Base-by-base conservation (phyloP, 306 rosid species). In the Hippophae gyantsensis region DNA sequence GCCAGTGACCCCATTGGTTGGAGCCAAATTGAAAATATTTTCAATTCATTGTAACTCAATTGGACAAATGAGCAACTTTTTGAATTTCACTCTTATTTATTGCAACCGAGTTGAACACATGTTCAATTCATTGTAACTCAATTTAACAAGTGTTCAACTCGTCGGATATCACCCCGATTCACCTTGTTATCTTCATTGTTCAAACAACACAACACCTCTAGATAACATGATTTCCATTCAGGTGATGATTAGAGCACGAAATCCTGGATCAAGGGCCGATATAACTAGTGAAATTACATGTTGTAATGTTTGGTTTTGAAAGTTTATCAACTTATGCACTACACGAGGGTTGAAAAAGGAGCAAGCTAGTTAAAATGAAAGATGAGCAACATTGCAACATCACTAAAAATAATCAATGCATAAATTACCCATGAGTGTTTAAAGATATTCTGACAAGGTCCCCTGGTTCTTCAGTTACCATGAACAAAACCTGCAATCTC, bases 221-320 rank as follows among this genome's bases (percentile, higher is more conserved):
- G 61, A 83, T 70, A 54, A 86, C 89, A 42, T 86, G 94, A 72
- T 82, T 82, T 50, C 94, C 94, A 72, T 82, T 80, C 18, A 71
- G 65, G 69, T 82, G 60, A 70, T 82, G 69, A 86, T 78, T 63
- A 86, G 89, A 47, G 72, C 65, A 70, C 80, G 70, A 72, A 80
- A 80, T 48, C 89, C 89, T 12, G 86, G 74, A 66, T 76, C 84
- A 60, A 86, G 82, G 56, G 84, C 84, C 6, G 84, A 71, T 52
- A 76, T 72, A 38, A 78, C 77, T 63, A 80, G 57, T 42, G 74
- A 67, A 69, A 78, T 64, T 71, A 82, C 81, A 18, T 18, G 23
- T 18, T 18, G 23, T 1, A 18, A 42, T 64, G 81, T 61, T 65
- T 71, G 43, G 81, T 80, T 76, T 76, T 69, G 52, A 86, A 84